These are phyloP conservation scores for Euptelea pleiosperma DNA, from an alignment of 164 flowering plant species.

Conservation along the genomic window DNA sequence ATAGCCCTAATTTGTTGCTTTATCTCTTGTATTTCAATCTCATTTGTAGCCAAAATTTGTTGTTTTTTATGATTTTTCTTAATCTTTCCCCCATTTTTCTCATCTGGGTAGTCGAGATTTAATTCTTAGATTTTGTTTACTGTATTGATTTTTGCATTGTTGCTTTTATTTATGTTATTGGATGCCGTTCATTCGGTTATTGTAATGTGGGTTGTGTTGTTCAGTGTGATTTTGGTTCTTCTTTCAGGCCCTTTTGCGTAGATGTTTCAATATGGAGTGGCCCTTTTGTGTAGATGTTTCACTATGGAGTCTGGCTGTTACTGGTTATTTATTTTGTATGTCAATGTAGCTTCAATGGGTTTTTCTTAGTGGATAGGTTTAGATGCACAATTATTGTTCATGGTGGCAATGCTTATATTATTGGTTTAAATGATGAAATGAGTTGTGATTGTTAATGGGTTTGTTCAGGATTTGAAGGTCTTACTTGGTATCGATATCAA, in stretches of 20 bases:
- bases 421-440: not conserved
- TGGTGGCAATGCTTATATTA: not conserved
- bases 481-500: not conserved
- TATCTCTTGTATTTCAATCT: not conserved
- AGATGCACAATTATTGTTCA: not conserved
- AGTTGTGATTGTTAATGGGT: not conserved
- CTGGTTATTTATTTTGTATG: not conserved
- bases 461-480: constrained; percentile 5
- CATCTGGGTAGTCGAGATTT: no score
- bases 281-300: no score
- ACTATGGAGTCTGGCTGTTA: no score
- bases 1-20: no score
- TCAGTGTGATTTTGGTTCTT: no score
- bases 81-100: no score
- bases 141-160: no score
- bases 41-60: not conserved
- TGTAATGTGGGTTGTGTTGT: no score
- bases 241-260: no score
- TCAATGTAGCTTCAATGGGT: not conserved
- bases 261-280: no score
- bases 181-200: no score
- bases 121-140: not conserved
- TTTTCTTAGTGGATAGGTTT: not conserved
- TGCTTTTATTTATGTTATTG: no score
- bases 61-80: not conserved